A percentile compares a stretch with the other conserved stretches of the same genome.
Evolutionary conservation across 192 early-diverging fungal genomes (phyloP).

Genomic region (Chytriomyces confervae): DNA sequence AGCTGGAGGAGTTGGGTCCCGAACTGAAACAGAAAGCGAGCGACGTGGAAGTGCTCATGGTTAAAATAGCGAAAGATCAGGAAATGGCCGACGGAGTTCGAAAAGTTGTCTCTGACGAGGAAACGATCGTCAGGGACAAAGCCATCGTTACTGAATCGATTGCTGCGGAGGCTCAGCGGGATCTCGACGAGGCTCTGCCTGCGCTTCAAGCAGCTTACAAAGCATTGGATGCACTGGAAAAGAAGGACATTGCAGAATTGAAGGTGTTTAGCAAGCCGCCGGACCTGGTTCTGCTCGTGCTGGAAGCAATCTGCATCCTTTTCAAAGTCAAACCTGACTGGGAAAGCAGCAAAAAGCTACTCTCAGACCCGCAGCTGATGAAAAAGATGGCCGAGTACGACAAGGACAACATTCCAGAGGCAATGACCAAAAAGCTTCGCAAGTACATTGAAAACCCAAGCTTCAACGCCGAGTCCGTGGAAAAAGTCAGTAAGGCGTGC

Average conservation of each 20-base stretch:
- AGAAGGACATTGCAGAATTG: constrained; percentile 68
- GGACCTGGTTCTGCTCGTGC: constrained; percentile 60
- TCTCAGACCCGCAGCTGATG: constrained; percentile 65
- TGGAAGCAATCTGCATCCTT: constrained; percentile 66
- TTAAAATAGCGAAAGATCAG: constrained; percentile 69
- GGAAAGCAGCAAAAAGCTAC: constrained; percentile 64
- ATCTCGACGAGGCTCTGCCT: constrained; percentile 65
- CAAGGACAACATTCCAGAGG: constrained; percentile 65
- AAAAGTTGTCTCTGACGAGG: constrained; percentile 65
- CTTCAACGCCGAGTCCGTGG: constrained; percentile 63
- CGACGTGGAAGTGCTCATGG: constrained; percentile 63
- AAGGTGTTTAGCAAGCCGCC: constrained; percentile 68
- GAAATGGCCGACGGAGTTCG: constrained; percentile 67
- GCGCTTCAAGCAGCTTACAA: constrained; percentile 64
- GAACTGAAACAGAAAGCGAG: constrained; percentile 58
- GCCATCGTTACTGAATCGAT: constrained; percentile 62
- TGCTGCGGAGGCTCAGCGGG: constrained; percentile 62
- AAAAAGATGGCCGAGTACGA: constrained; percentile 66
- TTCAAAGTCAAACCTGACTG: constrained; percentile 70
- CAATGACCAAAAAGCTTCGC: constrained; percentile 58
- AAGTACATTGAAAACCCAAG: constrained; percentile 66
- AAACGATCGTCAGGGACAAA: constrained; percentile 60
- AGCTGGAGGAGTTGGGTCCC: constrained; percentile 61
- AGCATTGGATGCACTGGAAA: constrained; percentile 63
- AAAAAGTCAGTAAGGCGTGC: constrained; percentile 60